These are phyloP conservation scores for Kuraishia hungarica DNA, from an alignment of 805 yeast genomes.

Conservation along the genomic window DNA sequence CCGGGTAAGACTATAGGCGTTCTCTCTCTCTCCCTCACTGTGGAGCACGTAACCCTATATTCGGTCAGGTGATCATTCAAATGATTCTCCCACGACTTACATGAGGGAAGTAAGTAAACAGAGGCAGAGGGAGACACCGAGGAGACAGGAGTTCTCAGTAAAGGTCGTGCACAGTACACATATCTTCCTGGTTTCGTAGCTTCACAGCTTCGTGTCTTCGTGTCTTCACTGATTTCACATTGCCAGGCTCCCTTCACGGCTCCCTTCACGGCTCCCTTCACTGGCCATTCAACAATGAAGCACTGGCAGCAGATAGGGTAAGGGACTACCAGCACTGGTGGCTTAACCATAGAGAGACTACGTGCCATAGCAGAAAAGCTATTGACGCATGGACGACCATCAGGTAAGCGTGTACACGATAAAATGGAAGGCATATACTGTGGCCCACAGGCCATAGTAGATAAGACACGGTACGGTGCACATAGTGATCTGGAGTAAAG, in stretches of 20 bases:
- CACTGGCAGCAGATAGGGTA: no score
- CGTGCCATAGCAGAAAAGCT: no score
- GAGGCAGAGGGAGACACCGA: not conserved
- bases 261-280: no score
- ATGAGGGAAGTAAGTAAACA: not conserved
- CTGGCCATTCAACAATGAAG: no score
- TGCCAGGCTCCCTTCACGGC: no score
- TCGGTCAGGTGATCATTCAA: not conserved
- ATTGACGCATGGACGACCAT: no score
- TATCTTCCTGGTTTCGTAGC: not conserved
- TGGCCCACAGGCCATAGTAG: not conserved
- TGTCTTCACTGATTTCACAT: no score
- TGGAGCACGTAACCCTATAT: not conserved
- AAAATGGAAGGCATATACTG: not conserved
- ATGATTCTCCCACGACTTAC: not conserved
- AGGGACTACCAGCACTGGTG: no score
- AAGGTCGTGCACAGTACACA: not conserved
- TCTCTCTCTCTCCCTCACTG: no score
- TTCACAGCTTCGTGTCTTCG: no score
- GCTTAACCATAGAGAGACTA: no score
- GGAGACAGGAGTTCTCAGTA: not conserved
- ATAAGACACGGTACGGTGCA: not conserved
- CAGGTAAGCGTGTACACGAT: not conserved
- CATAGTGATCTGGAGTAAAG: not conserved
- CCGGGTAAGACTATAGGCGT: not conserved